Evolutionary conservation across 495 filamentous ascomycete genomes (phyloP), one percentile per base, ranked within the genome.

Genomic region (Stereocaulon alpinum): DNA sequence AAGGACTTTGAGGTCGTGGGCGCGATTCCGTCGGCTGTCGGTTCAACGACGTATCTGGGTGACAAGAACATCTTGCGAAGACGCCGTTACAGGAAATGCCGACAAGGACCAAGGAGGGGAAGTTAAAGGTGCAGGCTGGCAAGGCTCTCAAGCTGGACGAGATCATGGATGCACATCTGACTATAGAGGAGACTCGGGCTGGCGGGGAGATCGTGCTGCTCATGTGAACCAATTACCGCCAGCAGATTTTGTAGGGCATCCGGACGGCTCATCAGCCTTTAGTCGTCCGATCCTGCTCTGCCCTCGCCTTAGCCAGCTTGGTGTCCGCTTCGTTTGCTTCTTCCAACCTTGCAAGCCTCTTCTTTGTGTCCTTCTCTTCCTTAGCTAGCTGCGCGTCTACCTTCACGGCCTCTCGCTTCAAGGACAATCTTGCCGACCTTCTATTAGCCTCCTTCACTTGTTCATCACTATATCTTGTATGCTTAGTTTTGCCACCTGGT

Each of bases 101-200:
- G 4, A 56, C 69, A 43, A 67, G 69, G 58, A 68, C 74, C 12
- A 68, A 69, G 49, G 61, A 63, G 6, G 75, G 72, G 9, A 72
- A 59, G 59, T 58, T 75, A 58, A 69, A 73, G 52, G 67, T 81
- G 17, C 66, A 70, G 54, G 66, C 76, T 43, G 77, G 76, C 1
- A 76, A 69, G 64, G 66, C 72, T 6, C 80, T 80, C 55, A 65
- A 69, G 44, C 69, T 81, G 42, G 77, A 81, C 48, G 71, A 81
- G 56, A 77, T 80, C 68, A 71, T 69, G 15, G 69, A 76, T 60
- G 76, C 74, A 10, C 76, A 79, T 70, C 59, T 59, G 30, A 64
- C 55, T 53, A 76, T 74, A 72, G 72, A 76, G 55, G 68, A 67
- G 32, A 71, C 72, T 48, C 64, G 54, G 18, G 72, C 71, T 4